phyloP scores from a whole-genome alignment of 1,139 yeast genomes.

The Wickerhamomyces sp. region DNA sequence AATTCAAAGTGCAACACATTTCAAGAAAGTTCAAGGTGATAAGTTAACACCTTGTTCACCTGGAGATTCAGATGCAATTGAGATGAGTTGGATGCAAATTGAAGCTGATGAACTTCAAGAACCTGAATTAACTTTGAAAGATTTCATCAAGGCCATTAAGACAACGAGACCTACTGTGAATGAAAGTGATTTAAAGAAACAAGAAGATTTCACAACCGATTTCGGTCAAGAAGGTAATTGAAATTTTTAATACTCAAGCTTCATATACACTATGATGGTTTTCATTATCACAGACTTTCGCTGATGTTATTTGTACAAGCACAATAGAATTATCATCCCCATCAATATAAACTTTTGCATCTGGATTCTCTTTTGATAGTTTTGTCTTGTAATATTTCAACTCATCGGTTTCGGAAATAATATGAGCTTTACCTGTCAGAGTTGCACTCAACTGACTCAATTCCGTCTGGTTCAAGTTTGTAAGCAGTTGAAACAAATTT shows the following conservation, averaged over 20 bases:
- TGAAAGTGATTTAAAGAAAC: conserved; percentile 72
- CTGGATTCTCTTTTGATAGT: conserved; percentile 56
- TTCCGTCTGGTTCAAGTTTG: conserved; percentile 71
- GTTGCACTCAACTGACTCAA: conserved; percentile 75
- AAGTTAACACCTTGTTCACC: conserved; percentile 93
- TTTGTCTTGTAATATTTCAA: conserved; percentile 51
- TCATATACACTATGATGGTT: conserved; percentile 50
- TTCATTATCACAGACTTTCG: conserved; percentile 77
- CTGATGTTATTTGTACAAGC: conserved; percentile 56
- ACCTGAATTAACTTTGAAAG: conserved; percentile 86
- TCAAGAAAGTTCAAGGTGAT: conserved; percentile 45
- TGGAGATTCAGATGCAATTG: conserved; percentile 81
- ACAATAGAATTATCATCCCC: conserved; percentile 62
- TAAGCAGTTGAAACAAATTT: conserved; percentile 53
- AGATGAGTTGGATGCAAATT: conserved; percentile 91
- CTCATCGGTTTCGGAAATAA: conserved; percentile 42
- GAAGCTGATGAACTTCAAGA: conserved; percentile 85
- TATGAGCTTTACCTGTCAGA: conserved; percentile 62
- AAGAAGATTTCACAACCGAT: conserved; percentile 84
- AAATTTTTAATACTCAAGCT: conserved; percentile 18
- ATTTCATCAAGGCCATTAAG: conserved; percentile 88
- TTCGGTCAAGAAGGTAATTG: conserved; percentile 96
- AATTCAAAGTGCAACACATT: conserved; percentile 95
- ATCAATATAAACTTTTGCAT: conserved; percentile 64
- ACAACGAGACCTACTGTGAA: conserved; percentile 95